A percentile compares a stretch with the other conserved stretches of the same genome.
Conservation (phyloP, 1,139 yeast species). For the Tardiomyces depauwii region DNA sequence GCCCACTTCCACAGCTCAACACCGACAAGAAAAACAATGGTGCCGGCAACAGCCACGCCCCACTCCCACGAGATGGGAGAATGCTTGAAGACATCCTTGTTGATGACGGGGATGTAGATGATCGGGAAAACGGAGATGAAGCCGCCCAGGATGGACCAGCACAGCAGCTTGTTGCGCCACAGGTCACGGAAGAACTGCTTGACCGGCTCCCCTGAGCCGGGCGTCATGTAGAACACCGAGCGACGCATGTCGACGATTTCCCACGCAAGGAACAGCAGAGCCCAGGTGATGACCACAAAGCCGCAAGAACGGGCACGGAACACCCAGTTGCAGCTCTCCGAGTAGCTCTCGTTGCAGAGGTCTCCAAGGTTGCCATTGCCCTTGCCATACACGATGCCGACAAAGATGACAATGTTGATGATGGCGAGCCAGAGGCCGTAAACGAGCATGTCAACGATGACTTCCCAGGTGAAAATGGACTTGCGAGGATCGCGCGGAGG, state of each 20-base stretch:
- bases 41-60: slow-evolving; percentile 64
- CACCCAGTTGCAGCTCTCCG: slow-evolving; percentile 47
- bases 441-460: slow-evolving; percentile 59
- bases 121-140: slow-evolving; percentile 69
- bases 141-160: slow-evolving; percentile 75
- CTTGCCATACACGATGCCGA: slow-evolving; percentile 46
- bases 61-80: slow-evolving; percentile 69
- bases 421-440: slow-evolving; percentile 70
- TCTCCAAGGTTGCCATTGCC: slow-evolving; percentile 61
- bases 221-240: slow-evolving; percentile 68
- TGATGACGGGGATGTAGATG: slow-evolving; percentile 80
- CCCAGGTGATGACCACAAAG: slow-evolving; percentile 85
- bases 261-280: slow-evolving; percentile 81
- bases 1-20: slow-evolving; percentile 58
- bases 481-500: slow-evolving; percentile 51
- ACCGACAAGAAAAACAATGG: slow-evolving; percentile 46
- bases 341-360: slow-evolving; percentile 45
- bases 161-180: slow-evolving; percentile 67
- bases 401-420: slow-evolving; percentile 59
- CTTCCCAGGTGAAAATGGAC: slow-evolving; percentile 58
- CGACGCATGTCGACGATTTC: slow-evolving; percentile 71
- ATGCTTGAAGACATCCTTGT: slow-evolving; percentile 66
- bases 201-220: slow-evolving; percentile 33
- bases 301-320: slow-evolving; percentile 74
- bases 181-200: slow-evolving; percentile 36